A percentile compares a stretch with the other conserved stretches of the same genome.
Conservation (phyloP, 768 basidiomycete genomes). For the Cystobasidium onofrii region DNA sequence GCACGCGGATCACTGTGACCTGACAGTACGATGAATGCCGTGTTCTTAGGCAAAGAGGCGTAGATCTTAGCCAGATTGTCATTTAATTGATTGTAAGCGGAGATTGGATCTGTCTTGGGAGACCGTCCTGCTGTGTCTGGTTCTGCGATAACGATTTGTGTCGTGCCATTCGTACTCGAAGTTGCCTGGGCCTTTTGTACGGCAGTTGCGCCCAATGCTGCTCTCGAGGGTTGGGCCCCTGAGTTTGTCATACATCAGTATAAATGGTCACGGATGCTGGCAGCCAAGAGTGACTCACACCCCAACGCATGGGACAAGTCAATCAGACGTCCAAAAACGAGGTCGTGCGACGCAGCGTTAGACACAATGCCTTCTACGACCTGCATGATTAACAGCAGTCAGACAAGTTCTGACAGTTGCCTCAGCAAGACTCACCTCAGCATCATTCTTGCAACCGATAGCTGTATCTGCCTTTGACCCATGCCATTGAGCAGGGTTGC, state of each 20-base stretch:
- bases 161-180: background rate
- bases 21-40: constrained; percentile 74
- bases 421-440: constrained; percentile 52
- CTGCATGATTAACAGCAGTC: constrained; percentile 28
- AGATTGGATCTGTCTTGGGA: constrained; percentile 16
- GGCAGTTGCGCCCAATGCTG: constrained; percentile 46
- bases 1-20: constrained; percentile 79
- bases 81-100: constrained; percentile 51
- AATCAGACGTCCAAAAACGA: constrained; percentile 75
- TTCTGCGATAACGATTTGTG: background rate
- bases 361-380: constrained; percentile 58
- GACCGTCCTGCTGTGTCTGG: constrained; percentile 13
- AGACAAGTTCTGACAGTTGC: background rate
- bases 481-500: constrained; percentile 74
- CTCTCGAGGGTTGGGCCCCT: constrained; percentile 39
- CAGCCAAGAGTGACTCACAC: constrained; percentile 51
- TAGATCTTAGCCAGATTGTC: constrained; percentile 58
- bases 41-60: constrained; percentile 62
- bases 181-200: constrained; percentile 48
- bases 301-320: constrained; percentile 69
- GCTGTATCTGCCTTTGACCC: constrained; percentile 71
- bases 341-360: constrained; percentile 60
- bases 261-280: background rate
- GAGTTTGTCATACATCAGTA: background rate
- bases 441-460: constrained; percentile 66